Conservation (phyloP, 176 grass and related monocot species). For the Oryza meridionalis region DNA sequence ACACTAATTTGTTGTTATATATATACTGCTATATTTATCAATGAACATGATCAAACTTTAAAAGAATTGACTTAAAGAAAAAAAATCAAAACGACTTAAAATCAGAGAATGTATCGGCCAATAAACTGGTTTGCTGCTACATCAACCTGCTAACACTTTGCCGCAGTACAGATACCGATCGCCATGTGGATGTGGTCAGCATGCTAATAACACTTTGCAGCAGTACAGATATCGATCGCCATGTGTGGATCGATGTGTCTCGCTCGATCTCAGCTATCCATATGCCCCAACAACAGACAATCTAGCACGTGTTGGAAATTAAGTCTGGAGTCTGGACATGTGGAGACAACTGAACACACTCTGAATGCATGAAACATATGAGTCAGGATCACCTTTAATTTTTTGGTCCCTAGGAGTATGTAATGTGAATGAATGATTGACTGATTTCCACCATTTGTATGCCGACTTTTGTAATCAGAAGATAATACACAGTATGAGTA, state of each 20-base stretch:
- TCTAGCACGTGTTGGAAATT: too few species aligned
- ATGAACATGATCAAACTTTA: too few species aligned
- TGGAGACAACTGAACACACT: too few species aligned
- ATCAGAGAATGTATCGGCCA: too few species aligned
- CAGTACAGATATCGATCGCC: background rate
- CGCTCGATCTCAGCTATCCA: conserved; percentile 29
- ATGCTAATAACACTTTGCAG: too few species aligned
- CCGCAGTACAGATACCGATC: background rate
- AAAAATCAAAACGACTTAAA: too few species aligned
- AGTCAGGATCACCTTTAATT: conserved; percentile 33
- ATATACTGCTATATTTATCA: too few species aligned
- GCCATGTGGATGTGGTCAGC: conserved; percentile 1
- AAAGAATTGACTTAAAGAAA: too few species aligned
- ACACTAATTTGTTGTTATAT: too few species aligned
- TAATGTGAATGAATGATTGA: conserved; percentile 11
- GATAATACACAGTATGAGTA: background rate
- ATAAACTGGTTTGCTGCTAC: too few species aligned
- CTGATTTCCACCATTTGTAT: conserved; percentile 2
- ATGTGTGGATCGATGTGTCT: conserved; percentile 14
- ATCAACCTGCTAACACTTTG: too few species aligned
- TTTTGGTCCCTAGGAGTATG: conserved; percentile 33
- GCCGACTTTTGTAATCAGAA: background rate
- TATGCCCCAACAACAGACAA: conserved; percentile 27
- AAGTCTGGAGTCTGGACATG: too few species aligned
- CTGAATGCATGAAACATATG: conserved; percentile 43